Conservation (phyloP, 139 green algal species). For the Pleodorina starrii region DNA sequence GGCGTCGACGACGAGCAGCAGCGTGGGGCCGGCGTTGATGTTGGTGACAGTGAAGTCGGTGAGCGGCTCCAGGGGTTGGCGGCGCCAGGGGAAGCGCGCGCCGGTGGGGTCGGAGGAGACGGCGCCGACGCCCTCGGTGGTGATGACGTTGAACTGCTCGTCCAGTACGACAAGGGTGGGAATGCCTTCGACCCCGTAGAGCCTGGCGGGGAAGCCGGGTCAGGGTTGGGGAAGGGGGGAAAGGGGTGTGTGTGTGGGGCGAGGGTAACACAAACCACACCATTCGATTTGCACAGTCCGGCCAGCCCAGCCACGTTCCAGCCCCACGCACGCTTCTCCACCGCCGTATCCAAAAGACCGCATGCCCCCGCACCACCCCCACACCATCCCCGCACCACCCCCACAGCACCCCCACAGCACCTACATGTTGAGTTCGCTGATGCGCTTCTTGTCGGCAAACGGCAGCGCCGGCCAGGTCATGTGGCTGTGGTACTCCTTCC, state of each 20-base stretch:
- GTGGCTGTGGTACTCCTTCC: conserved; percentile 40
- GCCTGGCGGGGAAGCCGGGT: neutral
- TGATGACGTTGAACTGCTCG: conserved; percentile 32
- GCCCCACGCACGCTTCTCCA: no score
- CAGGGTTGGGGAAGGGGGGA: neutral
- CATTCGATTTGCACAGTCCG: neutral
- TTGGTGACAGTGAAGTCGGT: neutral
- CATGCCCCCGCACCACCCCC: neutral
- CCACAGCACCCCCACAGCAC: neutral
- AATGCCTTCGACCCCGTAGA: conserved; percentile 40
- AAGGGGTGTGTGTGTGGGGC: neutral
- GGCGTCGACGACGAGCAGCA: conserved; percentile 6
- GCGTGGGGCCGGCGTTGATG: conserved; percentile 19
- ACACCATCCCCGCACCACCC: neutral
- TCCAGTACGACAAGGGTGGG: conserved; percentile 47
- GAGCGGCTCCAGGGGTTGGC: conserved; percentile 32
- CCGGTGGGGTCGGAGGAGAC: conserved; percentile 27
- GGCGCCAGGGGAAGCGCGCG: conserved; percentile 42
- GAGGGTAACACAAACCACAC: neutral
- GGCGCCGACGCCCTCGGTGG: conserved; percentile 12
- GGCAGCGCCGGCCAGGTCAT: conserved; percentile 49
- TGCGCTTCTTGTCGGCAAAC: neutral
- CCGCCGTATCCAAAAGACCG: neutral
- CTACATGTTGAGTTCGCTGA: conserved; percentile 2
- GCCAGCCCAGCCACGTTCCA: neutral